Percentiles rank a stretch among this genome's conserved stretches.
These are phyloP conservation scores for Ceriops tagal DNA, from an alignment of 345 rosid species.

Conservation along the genomic window DNA sequence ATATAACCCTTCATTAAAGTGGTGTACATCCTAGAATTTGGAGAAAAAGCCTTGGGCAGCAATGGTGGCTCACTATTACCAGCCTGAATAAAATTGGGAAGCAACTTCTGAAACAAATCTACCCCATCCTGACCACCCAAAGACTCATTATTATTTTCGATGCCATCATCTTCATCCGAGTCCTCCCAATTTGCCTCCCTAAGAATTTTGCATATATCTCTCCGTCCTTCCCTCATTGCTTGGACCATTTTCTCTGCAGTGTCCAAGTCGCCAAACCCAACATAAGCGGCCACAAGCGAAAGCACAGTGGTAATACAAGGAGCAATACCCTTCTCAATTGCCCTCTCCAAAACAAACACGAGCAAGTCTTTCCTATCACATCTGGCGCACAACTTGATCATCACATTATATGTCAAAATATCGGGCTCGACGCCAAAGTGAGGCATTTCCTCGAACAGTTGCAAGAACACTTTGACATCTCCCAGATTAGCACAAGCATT, in stretches of 20 bases:
- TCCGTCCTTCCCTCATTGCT: constrained; percentile 83
- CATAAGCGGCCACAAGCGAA: constrained; percentile 87
- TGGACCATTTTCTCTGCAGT: constrained; percentile 76
- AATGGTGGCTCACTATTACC: constrained; percentile 46
- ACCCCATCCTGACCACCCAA: constrained; percentile 13
- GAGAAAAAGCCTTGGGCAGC: constrained; percentile 58
- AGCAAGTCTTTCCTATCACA: constrained; percentile 63
- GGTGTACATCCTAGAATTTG: constrained; percentile 76
- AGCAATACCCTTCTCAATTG: constrained; percentile 46
- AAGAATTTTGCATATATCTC: constrained; percentile 74
- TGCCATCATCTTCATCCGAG: constrained; percentile 33
- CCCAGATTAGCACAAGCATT: constrained; percentile 88
- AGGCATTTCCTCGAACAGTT: constrained; percentile 67
- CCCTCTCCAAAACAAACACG: constrained; percentile 73
- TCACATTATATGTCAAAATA: constrained; percentile 66
- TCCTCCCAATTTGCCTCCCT: constrained; percentile 50
- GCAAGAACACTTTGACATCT: constrained; percentile 49
- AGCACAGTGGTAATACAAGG: constrained; percentile 77
- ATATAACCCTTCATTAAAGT: constrained; percentile 96
- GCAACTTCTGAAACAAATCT: constrained; percentile 54
- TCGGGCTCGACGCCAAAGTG: constrained; percentile 64
- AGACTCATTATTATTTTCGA: constrained; percentile 13
- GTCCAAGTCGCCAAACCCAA: constrained; percentile 77
- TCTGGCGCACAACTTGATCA: constrained; percentile 84
- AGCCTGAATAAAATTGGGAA: constrained; percentile 51